Evolutionary conservation across 345 rosid genomes (phyloP).

Genomic region (Aegle marmelos): DNA sequence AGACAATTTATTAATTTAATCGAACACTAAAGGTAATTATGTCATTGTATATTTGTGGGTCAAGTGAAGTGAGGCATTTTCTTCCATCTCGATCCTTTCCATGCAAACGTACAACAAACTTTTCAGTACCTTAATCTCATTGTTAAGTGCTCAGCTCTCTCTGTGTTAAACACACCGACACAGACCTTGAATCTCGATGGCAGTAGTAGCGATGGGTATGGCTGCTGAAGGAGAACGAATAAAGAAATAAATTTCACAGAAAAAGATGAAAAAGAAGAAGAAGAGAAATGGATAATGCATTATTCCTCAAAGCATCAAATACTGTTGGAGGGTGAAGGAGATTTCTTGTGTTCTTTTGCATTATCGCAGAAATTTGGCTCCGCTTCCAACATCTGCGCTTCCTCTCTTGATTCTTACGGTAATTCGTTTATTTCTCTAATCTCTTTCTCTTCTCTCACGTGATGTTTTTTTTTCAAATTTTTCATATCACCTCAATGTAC

Average conservation of each 20-base stretch:
- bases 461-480: neutral
- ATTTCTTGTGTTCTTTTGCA: constrained; percentile 50
- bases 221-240: neutral
- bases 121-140: neutral
- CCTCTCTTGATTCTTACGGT: constrained; percentile 55
- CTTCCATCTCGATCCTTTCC: neutral
- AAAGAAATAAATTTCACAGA: neutral
- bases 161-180: neutral
- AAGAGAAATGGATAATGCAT: constrained; percentile 37
- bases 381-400: constrained; percentile 47
- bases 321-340: constrained; percentile 67
- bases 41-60: neutral
- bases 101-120: neutral
- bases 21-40: too few species aligned
- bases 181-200: neutral
- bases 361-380: constrained; percentile 42
- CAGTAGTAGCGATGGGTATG: neutral
- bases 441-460: neutral
- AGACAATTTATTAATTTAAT: too few species aligned
- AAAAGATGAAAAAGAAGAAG: neutral
- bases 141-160: neutral
- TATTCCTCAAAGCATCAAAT: constrained; percentile 47
- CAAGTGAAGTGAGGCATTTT: neutral
- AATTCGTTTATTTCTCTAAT: neutral
- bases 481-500: too few species aligned